These are phyloP conservation scores for Medicago ruthenica DNA, from an alignment of 306 rosid genomes.

Conservation along the genomic window DNA sequence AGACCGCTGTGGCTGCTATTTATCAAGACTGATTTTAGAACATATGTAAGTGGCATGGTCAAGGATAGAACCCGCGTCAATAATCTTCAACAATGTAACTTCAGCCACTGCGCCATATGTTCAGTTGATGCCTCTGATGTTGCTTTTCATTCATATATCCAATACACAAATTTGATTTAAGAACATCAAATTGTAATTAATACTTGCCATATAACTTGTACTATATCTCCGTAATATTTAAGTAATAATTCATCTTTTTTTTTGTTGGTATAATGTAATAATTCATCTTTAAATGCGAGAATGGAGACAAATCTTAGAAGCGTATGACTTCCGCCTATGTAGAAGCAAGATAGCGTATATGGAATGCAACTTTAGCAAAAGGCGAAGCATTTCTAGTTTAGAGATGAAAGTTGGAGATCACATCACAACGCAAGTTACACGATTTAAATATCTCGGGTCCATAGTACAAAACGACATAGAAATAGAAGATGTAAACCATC, in stretches of 20 bases:
- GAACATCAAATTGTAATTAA: neutral
- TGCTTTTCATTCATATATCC: constrained; percentile 7
- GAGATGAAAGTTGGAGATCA: no score
- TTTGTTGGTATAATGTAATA: neutral
- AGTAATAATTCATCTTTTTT: neutral
- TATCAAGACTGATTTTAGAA: no score
- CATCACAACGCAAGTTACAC: no score
- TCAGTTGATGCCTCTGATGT: neutral
- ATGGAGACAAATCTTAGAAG: no score
- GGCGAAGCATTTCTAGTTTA: no score
- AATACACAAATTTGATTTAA: neutral
- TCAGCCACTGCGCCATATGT: neutral
- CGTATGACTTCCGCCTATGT: no score
- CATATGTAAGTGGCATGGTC: neutral
- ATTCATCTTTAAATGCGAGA: neutral
- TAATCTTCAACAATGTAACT: neutral
- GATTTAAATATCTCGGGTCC: no score
- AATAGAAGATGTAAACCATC: no score
- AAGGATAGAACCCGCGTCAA: neutral
- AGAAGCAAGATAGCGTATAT: no score
- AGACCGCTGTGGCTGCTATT: no score
- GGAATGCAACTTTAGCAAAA: no score
- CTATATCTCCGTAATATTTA: neutral
- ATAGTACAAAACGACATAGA: no score
- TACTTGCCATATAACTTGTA: neutral